These are phyloP conservation scores for Coriolopsis trogii DNA, from an alignment of 1,284 basidiomycete genomes.

Conservation along the genomic window DNA sequence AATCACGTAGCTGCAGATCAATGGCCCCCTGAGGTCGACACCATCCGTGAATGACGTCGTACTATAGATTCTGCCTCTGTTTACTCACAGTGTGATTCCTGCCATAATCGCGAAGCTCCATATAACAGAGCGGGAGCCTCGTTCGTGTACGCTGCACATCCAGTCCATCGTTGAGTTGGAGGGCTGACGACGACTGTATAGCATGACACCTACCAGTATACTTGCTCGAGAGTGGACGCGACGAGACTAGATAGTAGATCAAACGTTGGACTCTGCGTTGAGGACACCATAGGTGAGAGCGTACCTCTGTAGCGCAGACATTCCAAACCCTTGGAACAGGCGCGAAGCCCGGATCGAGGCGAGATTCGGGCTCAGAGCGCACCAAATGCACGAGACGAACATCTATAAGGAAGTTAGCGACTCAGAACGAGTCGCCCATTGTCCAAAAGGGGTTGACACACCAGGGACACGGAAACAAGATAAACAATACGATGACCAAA, in stretches of 20 bases:
- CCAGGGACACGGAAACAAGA: constrained; percentile 41
- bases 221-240: constrained; percentile 45
- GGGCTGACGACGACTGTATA: background rate
- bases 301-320: constrained; percentile 46
- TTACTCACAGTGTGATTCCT: constrained; percentile 42
- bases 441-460: constrained; percentile 18
- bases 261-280: background rate
- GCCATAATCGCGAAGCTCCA: constrained; percentile 47
- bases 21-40: constrained; percentile 34
- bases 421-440: background rate
- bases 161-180: background rate
- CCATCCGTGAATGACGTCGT: background rate
- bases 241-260: constrained; percentile 34
- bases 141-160: constrained; percentile 41
- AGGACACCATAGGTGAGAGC: background rate
- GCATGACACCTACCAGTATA: constrained; percentile 40
- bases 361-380: constrained; percentile 42
- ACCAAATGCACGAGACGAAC: constrained; percentile 50
- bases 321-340: constrained; percentile 48
- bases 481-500: constrained; percentile 49
- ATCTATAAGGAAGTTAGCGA: constrained; percentile 32
- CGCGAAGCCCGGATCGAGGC: constrained; percentile 44
- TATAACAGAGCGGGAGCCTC: constrained; percentile 42
- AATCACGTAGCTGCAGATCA: constrained; percentile 46
- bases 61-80: background rate